phyloP scores from a whole-genome alignment of 2,329 filamentous ascomycete species.

The Ceratocystis papillata region DNA sequence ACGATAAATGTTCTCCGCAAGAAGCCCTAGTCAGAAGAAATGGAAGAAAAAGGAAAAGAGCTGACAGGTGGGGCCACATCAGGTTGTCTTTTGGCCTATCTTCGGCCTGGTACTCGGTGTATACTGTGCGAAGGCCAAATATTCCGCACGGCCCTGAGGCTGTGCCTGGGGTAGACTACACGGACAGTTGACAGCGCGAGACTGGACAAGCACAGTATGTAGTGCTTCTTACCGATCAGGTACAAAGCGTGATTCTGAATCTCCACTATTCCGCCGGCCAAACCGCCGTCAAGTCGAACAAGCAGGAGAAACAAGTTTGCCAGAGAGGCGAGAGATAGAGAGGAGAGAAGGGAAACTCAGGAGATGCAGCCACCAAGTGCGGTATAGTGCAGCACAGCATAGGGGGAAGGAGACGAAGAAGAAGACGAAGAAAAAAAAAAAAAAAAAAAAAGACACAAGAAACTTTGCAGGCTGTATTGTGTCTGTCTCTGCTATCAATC shows the following conservation, averaged over 20 bases:
- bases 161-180: background rate
- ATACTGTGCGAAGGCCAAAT: background rate
- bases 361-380: background rate
- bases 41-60: constrained; percentile 15
- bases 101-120: constrained; percentile 18
- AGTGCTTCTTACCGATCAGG: background rate
- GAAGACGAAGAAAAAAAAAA: background rate
- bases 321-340: background rate
- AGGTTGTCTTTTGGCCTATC: constrained; percentile 12
- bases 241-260: background rate
- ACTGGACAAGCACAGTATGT: background rate
- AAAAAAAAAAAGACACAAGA: background rate
- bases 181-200: background rate
- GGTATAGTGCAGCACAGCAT: background rate
- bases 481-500: background rate
- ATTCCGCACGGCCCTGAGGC: background rate
- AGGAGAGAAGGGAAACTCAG: background rate
- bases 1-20: constrained; percentile 5
- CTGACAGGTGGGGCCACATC: constrained; percentile 14
- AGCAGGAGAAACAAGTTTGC: constrained; percentile 5
- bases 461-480: background rate
- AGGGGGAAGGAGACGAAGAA: background rate
- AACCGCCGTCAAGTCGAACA: constrained; percentile 42
- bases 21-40: background rate
- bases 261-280: constrained; percentile 47